Evolutionary conservation across 1,139 yeast species (phyloP).

Genomic region (Candida tetrigidarum): DNA sequence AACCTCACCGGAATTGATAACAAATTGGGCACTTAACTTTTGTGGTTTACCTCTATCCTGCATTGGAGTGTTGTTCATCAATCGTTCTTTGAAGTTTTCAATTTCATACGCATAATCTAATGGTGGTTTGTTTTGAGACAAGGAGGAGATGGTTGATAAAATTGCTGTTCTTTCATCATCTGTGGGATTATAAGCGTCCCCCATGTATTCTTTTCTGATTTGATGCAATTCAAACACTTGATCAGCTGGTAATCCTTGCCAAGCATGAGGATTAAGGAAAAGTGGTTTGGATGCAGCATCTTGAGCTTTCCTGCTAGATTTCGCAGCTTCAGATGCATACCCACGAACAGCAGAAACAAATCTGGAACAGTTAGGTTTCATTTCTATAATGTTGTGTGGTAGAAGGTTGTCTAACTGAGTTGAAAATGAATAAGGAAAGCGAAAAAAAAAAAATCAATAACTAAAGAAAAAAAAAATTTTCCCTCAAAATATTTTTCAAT

Average conservation of each 20-base stretch:
- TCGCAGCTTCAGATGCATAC: neutral
- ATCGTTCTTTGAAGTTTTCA: slow-evolving; percentile 49
- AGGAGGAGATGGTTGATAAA: slow-evolving; percentile 44
- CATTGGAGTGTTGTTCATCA: slow-evolving; percentile 49
- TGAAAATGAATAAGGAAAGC: too few relatives aligned
- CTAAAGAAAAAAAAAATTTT: neutral
- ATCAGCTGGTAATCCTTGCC: slow-evolving; percentile 72
- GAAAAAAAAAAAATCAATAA: too few relatives aligned
- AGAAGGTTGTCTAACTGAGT: neutral
- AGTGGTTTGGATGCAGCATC: slow-evolving; percentile 25
- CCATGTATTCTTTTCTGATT: slow-evolving; percentile 58
- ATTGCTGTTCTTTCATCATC: slow-evolving; percentile 52
- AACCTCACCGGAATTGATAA: slow-evolving; percentile 39
- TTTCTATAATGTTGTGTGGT: neutral
- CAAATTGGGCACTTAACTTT: slow-evolving; percentile 43
- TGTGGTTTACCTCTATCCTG: slow-evolving; percentile 45
- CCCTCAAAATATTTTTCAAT: neutral
- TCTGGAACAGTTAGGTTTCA: neutral
- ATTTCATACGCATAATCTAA: slow-evolving; percentile 49
- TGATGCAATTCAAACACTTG: slow-evolving; percentile 63
- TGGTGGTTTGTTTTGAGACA: slow-evolving; percentile 36
- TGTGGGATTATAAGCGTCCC: slow-evolving; percentile 59
- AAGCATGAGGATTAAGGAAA: slow-evolving; percentile 61
- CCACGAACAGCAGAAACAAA: neutral
- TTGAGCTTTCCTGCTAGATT: neutral